These are phyloP conservation scores for Medicago ruthenica DNA, from an alignment of 306 rosid species.

Conservation along the genomic window DNA sequence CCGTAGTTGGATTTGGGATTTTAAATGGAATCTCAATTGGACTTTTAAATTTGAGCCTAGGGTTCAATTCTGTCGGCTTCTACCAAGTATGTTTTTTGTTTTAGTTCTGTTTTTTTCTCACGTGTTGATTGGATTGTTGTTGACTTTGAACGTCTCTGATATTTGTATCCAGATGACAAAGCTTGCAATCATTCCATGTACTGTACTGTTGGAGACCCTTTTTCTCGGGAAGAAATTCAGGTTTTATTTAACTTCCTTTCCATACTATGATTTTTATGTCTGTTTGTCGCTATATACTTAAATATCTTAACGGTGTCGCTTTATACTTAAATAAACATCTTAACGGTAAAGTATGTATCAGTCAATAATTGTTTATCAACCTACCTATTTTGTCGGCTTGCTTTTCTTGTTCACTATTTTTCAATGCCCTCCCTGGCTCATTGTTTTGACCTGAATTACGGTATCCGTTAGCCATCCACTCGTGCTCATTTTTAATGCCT, in stretches of 20 bases:
- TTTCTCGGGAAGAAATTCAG: conserved; percentile 91
- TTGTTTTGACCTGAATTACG: conserved; percentile 31
- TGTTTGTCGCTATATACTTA: conserved; percentile 19
- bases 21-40: conserved; percentile 98
- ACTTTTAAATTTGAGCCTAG: conserved; percentile 93
- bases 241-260: conserved; percentile 49
- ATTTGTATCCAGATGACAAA: conserved; percentile 84
- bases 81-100: conserved; percentile 72
- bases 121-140: conserved; percentile 27
- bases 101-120: conserved; percentile 35
- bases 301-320: neutral
- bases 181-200: conserved; percentile 98
- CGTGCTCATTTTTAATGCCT: conserved; percentile 9
- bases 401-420: neutral
- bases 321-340: neutral
- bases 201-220: conserved; percentile 94
- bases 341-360: conserved; percentile 1
- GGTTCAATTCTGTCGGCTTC: conserved; percentile 98
- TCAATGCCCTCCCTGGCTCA: neutral
- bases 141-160: conserved; percentile 43
- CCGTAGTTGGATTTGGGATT: conserved; percentile 91
- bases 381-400: neutral
- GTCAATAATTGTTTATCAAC: conserved; percentile 14
- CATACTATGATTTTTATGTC: conserved; percentile 7
- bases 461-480: neutral